Evolutionary conservation across 2,329 filamentous ascomycete genomes (phyloP).

Genomic region (Hirsutella rhossiliensis): DNA sequence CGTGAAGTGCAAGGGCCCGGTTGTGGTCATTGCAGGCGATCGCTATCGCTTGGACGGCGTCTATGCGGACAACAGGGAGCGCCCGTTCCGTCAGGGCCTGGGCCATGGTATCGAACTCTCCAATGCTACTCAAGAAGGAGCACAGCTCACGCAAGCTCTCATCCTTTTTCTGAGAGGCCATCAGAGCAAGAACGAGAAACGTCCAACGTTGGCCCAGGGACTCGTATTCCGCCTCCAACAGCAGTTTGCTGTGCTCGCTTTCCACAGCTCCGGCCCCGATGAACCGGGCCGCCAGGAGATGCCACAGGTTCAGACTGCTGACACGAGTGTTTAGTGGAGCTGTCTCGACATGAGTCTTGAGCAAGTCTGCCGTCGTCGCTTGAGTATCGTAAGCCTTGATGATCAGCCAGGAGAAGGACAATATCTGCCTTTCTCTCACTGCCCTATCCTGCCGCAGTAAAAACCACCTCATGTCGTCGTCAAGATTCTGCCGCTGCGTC

Average conservation of each 20-base stretch:
- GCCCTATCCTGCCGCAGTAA: conserved; percentile 4
- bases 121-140: conserved; percentile 5
- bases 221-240: conserved; percentile 4
- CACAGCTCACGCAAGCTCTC: conserved; percentile 6
- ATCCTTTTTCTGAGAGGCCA: conserved; percentile 1
- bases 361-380: conserved; percentile 6
- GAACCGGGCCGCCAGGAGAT: conserved; percentile 7
- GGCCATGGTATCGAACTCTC: conserved; percentile 5
- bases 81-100: conserved; percentile 4
- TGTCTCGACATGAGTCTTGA: conserved; percentile 2
- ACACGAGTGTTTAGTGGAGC: conserved; percentile 1
- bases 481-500: conserved; percentile 4
- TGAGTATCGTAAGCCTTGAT: conserved; percentile 8
- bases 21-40: conserved; percentile 11
- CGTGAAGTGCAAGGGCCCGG: conserved; percentile 13
- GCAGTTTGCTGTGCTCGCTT: background rate
- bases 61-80: conserved; percentile 1
- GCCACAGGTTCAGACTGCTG: conserved; percentile 10
- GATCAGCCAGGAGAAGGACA: conserved; percentile 11
- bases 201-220: conserved; percentile 9
- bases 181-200: conserved; percentile 4
- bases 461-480: conserved; percentile 4
- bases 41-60: conserved; percentile 7
- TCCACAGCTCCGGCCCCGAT: conserved; percentile 4
- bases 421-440: conserved; percentile 2